Conservation (phyloP, 768 basidiomycete species). For the Ramaria sp. region DNA sequence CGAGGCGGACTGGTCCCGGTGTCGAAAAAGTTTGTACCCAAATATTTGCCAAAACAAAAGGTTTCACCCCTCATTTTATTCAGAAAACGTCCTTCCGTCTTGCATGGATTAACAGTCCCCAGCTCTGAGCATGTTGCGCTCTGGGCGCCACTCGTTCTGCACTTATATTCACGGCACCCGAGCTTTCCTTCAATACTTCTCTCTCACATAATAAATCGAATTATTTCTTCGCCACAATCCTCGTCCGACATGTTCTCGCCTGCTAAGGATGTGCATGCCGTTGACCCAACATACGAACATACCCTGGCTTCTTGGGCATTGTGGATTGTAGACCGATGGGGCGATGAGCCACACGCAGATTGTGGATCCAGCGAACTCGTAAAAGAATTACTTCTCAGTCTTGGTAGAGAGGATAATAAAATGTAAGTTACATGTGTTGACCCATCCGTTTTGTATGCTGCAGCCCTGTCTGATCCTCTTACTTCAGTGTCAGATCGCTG, state of each 20-base stretch:
- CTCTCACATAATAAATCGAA: slow-evolving; percentile 30
- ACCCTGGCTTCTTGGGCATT: slow-evolving; percentile 62
- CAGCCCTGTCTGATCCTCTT: slow-evolving; percentile 4
- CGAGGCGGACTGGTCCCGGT: slow-evolving; percentile 72
- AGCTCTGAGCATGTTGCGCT: slow-evolving; percentile 36
- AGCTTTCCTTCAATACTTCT: slow-evolving; percentile 42
- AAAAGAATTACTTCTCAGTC: slow-evolving; percentile 29
- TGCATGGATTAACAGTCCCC: slow-evolving; percentile 39
- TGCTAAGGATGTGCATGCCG: slow-evolving; percentile 14
- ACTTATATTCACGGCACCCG: slow-evolving; percentile 45
- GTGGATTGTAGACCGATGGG: slow-evolving; percentile 44
- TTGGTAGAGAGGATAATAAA: slow-evolving; percentile 19
- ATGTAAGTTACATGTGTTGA: slow-evolving; percentile 24
- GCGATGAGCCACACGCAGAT: slow-evolving; percentile 22
- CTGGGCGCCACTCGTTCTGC: slow-evolving; percentile 57
- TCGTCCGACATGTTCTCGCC: slow-evolving; percentile 4
- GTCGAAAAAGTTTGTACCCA: slow-evolving; percentile 59
- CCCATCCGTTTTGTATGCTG: neutral
- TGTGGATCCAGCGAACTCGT: slow-evolving; percentile 35
- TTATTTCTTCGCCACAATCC: slow-evolving; percentile 15
- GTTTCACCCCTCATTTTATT: slow-evolving; percentile 1
- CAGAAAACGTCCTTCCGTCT: slow-evolving; percentile 41
- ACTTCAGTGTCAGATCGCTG: slow-evolving; percentile 20
- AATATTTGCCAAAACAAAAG: neutral
- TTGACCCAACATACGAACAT: slow-evolving; percentile 37